Percentiles rank a stretch among this genome's conserved stretches.
phyloP scores from a whole-genome alignment of 176 grass and related monocot species.

The Luzula sylvatica region DNA sequence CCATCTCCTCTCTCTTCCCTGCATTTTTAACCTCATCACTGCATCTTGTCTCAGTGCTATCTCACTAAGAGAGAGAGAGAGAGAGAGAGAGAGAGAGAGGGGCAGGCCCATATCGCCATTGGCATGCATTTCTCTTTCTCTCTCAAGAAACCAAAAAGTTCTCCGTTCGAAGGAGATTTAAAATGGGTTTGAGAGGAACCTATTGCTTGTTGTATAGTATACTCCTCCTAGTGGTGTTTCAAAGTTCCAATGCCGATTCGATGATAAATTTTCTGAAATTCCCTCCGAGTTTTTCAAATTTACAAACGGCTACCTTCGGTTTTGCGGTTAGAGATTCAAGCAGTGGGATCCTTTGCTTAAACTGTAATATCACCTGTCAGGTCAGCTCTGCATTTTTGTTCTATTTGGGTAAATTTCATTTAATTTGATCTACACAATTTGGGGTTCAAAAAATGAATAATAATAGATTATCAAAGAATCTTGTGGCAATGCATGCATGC shows the following conservation, averaged over 20 bases:
- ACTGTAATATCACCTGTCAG: constrained; percentile 61
- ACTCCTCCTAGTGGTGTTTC: constrained; percentile 9
- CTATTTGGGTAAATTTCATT: no score
- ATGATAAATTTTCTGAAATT: constrained; percentile 28
- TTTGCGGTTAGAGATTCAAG: constrained; percentile 36
- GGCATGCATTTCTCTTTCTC: constrained; percentile 5
- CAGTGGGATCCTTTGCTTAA: constrained; percentile 29
- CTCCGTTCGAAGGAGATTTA: not conserved
- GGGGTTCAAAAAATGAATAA: no score
- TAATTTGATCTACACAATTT: no score
- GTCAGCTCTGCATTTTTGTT: constrained; percentile 20
- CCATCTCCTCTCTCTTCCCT: not conserved
- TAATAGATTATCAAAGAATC: not conserved
- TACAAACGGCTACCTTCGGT: constrained; percentile 38
- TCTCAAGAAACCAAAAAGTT: not conserved
- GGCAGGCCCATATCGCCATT: not conserved
- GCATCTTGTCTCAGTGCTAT: constrained; percentile 12
- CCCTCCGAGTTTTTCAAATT: constrained; percentile 39
- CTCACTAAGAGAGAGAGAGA: not conserved
- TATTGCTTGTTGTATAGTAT: constrained; percentile 1
- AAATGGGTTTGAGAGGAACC: constrained; percentile 13
- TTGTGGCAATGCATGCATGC: not conserved
- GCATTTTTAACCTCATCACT: constrained; percentile 21
- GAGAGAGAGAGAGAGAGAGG: constrained; percentile 1
- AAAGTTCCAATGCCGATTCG: constrained; percentile 5